Base-by-base conservation (phyloP, 23 red algal species). In the Agarophyton chilense region DNA sequence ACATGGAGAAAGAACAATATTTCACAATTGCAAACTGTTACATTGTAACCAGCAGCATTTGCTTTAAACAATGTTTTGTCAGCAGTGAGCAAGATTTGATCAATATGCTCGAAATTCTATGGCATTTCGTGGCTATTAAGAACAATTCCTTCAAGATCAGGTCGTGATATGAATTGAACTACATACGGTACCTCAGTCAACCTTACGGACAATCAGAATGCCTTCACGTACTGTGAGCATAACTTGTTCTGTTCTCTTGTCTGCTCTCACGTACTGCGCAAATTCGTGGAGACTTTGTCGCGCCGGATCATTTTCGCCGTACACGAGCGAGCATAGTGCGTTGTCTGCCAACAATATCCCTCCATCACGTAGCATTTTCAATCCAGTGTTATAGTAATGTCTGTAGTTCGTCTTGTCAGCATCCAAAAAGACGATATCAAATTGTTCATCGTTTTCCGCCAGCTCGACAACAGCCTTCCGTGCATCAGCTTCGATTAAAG, bases 361-460 rank as follows among this genome's bases (percentile, higher is more conserved):
- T n/a, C 81, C 82, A 9, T 89, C 55, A 9, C 81, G 42, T 52
- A 98, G 85, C 62, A 98, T 57, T 42, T 65, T 29, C 35, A 98
- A 63, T 2, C 74, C 90, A 19, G 52, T 54, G 68, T 98, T 77
- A 72, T 91, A 98, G 75, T 98, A 98, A 38, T 94, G 77, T 22
- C 56, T 81, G 68, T 98, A 98, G 32, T 84, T 86, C 22, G 64
- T 75, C 79, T 98, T 98, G 58, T 98, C 95, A 0, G 95, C 95
- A 58, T 98, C 95, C 40, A 98, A 74, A 36, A 94, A 98, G 16
- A 98, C 91, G 65, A 98, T 91, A 43, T 98, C 95, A 72, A 98
- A 98, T 52, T 62, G 32, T 35, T 92, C 76, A 7, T 72, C 83
- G n/a, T 47, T 45, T 5, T 89, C 58, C 2, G 61, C 77, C 34